Evolutionary conservation across 2,329 filamentous ascomycete species (phyloP).

Genomic region (Aspergillus spinulosporus): DNA sequence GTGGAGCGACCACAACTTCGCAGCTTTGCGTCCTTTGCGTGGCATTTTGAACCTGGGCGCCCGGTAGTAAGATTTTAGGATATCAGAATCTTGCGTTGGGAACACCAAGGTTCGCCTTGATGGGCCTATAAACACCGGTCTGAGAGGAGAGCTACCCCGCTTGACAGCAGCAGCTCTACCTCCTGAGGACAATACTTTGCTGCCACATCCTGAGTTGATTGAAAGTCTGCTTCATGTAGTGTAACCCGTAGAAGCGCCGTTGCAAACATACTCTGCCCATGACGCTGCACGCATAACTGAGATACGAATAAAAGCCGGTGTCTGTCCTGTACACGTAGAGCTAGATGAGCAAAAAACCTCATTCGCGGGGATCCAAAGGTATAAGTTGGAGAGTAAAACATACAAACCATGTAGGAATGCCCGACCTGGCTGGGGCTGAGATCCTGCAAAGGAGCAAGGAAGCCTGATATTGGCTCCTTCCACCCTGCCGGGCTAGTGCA

Average conservation of each 20-base stretch:
- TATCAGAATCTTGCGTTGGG: slow-evolving; percentile 13
- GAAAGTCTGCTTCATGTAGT: slow-evolving; percentile 10
- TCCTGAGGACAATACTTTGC: slow-evolving; percentile 12
- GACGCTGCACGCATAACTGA: too few species aligned
- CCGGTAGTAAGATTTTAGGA: slow-evolving; percentile 10
- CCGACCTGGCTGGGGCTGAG: too few species aligned
- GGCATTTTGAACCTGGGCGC: slow-evolving; percentile 14
- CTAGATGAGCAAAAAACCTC: too few species aligned
- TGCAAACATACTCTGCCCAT: not conserved
- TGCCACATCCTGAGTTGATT: slow-evolving; percentile 14
- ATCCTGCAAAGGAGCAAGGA: too few species aligned
- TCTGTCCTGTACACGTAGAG: too few species aligned
- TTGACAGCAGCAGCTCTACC: slow-evolving; percentile 14
- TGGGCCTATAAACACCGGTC: slow-evolving; percentile 10
- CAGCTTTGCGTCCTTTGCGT: slow-evolving; percentile 17
- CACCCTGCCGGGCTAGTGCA: too few species aligned
- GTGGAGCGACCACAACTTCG: slow-evolving; percentile 19
- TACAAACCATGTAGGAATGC: too few species aligned
- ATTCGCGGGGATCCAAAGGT: too few species aligned
- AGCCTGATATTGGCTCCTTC: too few species aligned
- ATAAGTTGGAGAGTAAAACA: too few species aligned
- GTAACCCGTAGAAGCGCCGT: not conserved
- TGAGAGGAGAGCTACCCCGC: slow-evolving; percentile 14
- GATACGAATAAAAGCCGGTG: too few species aligned
- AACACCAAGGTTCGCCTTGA: slow-evolving; percentile 16